Evolutionary conservation across 345 rosid species (phyloP).

Genomic region (Durio zibethinus): DNA sequence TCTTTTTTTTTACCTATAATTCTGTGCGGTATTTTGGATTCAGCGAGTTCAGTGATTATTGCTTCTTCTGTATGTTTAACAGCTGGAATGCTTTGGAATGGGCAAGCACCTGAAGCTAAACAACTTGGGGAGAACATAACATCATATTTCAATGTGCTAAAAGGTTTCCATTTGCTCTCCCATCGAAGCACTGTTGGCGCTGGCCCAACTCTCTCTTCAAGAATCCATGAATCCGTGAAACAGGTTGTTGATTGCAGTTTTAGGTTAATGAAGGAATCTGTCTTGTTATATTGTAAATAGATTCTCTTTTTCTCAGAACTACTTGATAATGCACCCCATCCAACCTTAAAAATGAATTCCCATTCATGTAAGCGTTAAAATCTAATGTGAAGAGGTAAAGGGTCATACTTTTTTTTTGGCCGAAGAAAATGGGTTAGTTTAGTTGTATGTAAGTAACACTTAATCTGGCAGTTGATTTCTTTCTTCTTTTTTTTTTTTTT

Average conservation of each 20-base stretch:
- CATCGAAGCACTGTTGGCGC: slow-evolving; percentile 80
- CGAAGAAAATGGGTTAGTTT: not conserved
- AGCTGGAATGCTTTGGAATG: slow-evolving; percentile 97
- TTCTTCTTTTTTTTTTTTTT: not conserved
- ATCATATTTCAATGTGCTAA: slow-evolving; percentile 63
- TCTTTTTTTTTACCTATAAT: not conserved
- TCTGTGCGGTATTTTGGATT: not conserved
- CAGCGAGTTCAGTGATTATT: slow-evolving; percentile 8
- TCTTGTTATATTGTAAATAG: slow-evolving; percentile 54
- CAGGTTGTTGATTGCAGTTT: slow-evolving; percentile 80
- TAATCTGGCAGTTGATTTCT: not conserved
- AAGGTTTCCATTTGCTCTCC: slow-evolving; percentile 76
- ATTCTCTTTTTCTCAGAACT: not conserved
- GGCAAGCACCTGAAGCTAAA: slow-evolving; percentile 62
- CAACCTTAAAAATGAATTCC: not conserved
- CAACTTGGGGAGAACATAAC: slow-evolving; percentile 65
- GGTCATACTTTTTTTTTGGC: not conserved
- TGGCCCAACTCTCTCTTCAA: slow-evolving; percentile 77
- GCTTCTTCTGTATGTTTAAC: slow-evolving; percentile 18
- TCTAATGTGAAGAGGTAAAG: not conserved
- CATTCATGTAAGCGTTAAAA: not conserved
- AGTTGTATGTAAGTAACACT: not conserved
- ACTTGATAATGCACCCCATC: not conserved
- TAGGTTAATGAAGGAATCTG: slow-evolving; percentile 70
- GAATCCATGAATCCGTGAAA: slow-evolving; percentile 55